Evolutionary conservation across 139 green algal genomes (phyloP).

Genomic region (Volvox reticuliferus): DNA sequence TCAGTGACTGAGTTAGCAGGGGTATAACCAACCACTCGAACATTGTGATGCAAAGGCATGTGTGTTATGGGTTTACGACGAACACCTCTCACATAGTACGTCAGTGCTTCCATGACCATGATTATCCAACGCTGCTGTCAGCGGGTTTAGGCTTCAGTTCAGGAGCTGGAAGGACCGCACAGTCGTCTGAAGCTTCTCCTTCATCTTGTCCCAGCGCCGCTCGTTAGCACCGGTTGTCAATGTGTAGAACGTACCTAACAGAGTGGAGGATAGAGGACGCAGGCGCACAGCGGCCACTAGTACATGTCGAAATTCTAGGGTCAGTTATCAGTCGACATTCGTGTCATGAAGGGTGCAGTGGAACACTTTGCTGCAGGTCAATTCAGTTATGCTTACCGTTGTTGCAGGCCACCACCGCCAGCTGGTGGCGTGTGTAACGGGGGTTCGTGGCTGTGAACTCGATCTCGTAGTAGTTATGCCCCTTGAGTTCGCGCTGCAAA

Average conservation of each 20-base stretch:
- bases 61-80: too few relatives aligned
- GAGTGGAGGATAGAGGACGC: too few relatives aligned
- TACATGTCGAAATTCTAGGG: too few relatives aligned
- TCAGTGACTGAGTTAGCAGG: too few relatives aligned
- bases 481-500: slow-evolving; percentile 76
- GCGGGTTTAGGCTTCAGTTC: slow-evolving; percentile 42
- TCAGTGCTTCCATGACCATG: too few relatives aligned
- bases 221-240: slow-evolving; percentile 93
- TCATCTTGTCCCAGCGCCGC: slow-evolving; percentile 91
- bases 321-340: too few relatives aligned
- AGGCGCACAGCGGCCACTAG: too few relatives aligned
- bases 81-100: too few relatives aligned
- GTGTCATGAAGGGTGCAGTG: background rate
- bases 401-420: slow-evolving; percentile 79
- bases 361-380: background rate
- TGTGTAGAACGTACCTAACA: slow-evolving; percentile 95
- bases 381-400: slow-evolving; percentile 68
- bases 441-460: slow-evolving; percentile 87
- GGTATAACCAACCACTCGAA: too few relatives aligned
- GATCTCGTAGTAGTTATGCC: slow-evolving; percentile 92
- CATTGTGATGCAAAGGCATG: too few relatives aligned
- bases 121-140: too few relatives aligned
- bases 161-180: slow-evolving; percentile 76
- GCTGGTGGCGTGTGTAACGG: slow-evolving; percentile 78
- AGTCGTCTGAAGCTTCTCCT: slow-evolving; percentile 81